These are phyloP conservation scores for Thelonectria olida DNA, from an alignment of 2,329 filamentous ascomycete genomes.

Conservation along the genomic window DNA sequence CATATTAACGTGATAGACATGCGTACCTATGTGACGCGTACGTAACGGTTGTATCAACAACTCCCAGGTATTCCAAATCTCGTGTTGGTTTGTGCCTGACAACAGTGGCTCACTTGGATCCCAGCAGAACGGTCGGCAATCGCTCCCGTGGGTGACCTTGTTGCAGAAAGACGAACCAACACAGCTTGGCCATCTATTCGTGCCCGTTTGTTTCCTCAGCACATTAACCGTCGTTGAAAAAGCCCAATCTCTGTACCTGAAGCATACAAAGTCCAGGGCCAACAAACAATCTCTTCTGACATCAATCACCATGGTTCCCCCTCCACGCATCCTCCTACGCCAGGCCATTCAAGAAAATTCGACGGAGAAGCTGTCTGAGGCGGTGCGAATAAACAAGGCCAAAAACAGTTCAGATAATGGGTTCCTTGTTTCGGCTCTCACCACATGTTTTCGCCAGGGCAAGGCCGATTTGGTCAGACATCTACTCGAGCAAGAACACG, in stretches of 20 bases:
- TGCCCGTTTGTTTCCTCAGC: too few relatives aligned
- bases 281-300: too few relatives aligned
- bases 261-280: too few relatives aligned
- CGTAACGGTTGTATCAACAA: too few relatives aligned
- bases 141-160: too few relatives aligned
- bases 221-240: neutral
- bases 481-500: conserved; percentile 1
- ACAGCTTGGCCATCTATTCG: neutral
- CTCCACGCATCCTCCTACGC: neutral
- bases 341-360: neutral
- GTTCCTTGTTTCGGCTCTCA: neutral
- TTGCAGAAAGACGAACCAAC: neutral
- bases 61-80: too few relatives aligned
- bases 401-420: neutral
- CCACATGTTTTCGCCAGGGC: neutral
- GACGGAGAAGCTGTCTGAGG: neutral
- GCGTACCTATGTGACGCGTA: too few relatives aligned
- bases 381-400: neutral
- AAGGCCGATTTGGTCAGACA: neutral
- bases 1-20: neutral
- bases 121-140: neutral
- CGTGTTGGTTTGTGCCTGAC: too few relatives aligned
- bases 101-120: too few relatives aligned
- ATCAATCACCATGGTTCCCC: neutral
- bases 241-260: too few relatives aligned